Conservation (phyloP, 441 rosid species). For the Populus hybrid region DNA sequence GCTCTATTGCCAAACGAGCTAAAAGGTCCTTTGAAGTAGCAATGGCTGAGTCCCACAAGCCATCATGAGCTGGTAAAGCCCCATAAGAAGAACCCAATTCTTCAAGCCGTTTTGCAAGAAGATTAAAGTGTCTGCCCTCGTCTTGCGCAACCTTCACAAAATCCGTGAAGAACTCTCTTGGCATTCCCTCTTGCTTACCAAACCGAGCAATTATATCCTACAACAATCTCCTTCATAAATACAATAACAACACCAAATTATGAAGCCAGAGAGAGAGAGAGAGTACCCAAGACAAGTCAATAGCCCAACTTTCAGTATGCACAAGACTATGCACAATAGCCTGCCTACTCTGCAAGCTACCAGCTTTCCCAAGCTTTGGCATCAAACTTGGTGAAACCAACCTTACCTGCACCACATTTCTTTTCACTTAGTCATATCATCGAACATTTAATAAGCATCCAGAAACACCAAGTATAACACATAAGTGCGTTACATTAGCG, state of each 20-base stretch:
- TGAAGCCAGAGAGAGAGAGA: background rate
- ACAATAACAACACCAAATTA: background rate
- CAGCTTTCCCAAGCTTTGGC: constrained; percentile 95
- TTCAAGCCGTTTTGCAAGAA: constrained; percentile 68
- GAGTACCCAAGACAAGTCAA: constrained; percentile 89
- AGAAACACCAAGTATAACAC: too few relatives aligned
- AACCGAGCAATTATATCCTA: constrained; percentile 93
- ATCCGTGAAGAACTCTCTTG: constrained; percentile 83
- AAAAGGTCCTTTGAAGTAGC: constrained; percentile 73
- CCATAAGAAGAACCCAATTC: constrained; percentile 76
- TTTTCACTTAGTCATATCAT: constrained; percentile 23
- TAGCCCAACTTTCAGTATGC: constrained; percentile 92
- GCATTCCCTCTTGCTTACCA: constrained; percentile 89
- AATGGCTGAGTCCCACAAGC: constrained; percentile 82
- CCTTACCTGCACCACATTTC: constrained; percentile 48
- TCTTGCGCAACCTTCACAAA: constrained; percentile 91
- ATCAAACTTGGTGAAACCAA: constrained; percentile 80
- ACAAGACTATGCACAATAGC: constrained; percentile 89
- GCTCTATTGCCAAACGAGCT: constrained; percentile 81
- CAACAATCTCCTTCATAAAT: constrained; percentile 10
- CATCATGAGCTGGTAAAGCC: constrained; percentile 88
- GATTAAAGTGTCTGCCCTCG: constrained; percentile 80
- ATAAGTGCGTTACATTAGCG: constrained; percentile 36
- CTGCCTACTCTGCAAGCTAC: constrained; percentile 90
- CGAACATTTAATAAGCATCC: background rate